These are phyloP conservation scores for Cryphonectria naterciae DNA, from an alignment of 2,329 filamentous ascomycete species.

Conservation along the genomic window DNA sequence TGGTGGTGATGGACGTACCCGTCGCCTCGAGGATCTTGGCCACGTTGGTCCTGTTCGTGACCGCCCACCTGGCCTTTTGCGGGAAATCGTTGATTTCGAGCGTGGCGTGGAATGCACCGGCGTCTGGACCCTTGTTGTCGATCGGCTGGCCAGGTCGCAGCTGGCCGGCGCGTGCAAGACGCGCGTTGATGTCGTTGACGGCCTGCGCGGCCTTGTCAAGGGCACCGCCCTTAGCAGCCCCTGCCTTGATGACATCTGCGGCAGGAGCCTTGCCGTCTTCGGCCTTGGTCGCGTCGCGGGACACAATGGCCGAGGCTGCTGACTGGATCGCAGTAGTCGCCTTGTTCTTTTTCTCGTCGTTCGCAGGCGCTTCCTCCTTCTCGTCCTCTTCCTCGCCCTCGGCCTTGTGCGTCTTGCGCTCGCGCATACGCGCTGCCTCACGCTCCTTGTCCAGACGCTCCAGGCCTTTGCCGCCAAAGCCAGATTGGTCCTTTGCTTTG, in stretches of 20 bases:
- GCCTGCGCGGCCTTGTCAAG: conserved; percentile 89
- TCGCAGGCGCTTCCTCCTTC: conserved; percentile 64
- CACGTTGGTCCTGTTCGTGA: conserved; percentile 97
- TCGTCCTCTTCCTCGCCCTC: conserved; percentile 79
- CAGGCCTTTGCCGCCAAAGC: conserved; percentile 93
- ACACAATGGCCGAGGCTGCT: conserved; percentile 60
- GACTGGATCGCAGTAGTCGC: conserved; percentile 68
- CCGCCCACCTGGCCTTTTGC: conserved; percentile 96
- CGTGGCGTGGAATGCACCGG: conserved; percentile 94
- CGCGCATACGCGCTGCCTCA: conserved; percentile 81
- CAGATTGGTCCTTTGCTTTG: conserved; percentile 85
- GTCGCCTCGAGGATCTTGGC: conserved; percentile 96
- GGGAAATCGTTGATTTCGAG: conserved; percentile 99
- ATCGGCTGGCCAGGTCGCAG: conserved; percentile 91
- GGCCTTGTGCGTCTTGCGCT: conserved; percentile 87
- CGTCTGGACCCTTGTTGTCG: conserved; percentile 97
- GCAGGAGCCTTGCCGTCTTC: conserved; percentile 38
- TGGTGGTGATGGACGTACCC: conserved; percentile 94
- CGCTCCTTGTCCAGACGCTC: conserved; percentile 90
- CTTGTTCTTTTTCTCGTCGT: conserved; percentile 72
- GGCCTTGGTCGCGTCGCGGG: conserved; percentile 54
- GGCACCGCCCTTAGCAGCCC: conserved; percentile 57
- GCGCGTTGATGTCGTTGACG: conserved; percentile 86
- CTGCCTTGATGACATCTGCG: conserved; percentile 38
- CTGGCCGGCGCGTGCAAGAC: conserved; percentile 85